Evolutionary conservation across 176 grass and related monocot genomes (phyloP).

Genomic region (Paspalum notatum): DNA sequence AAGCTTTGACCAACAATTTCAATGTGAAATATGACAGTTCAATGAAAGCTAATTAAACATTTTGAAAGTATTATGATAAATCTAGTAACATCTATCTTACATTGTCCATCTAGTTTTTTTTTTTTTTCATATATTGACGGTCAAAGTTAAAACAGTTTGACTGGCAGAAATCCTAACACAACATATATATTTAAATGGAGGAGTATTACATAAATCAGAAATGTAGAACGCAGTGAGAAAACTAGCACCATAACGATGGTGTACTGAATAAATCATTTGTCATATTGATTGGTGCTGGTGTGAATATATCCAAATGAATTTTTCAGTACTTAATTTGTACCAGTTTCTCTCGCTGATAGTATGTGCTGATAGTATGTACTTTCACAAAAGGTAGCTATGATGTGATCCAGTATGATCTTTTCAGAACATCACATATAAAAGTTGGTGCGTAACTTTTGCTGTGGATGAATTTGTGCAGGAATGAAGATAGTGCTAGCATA

Average conservation of each 20-base stretch:
- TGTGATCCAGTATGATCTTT: constrained; percentile 6
- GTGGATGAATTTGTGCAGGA: constrained; percentile 47
- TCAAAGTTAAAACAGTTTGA: constrained; percentile 10
- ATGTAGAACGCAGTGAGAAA: constrained; percentile 9
- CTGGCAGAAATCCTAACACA: background rate
- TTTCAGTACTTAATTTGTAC: constrained; percentile 33
- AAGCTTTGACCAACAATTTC: constrained; percentile 2
- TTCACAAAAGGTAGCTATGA: constrained; percentile 3
- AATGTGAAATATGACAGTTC: background rate
- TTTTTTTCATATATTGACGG: background rate
- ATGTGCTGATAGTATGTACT: constrained; percentile 1
- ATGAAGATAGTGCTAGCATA: constrained; percentile 46
- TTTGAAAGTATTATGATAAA: constrained; percentile 3
- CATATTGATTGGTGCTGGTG: constrained; percentile 17
- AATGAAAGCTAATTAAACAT: background rate
- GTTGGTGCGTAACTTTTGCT: constrained; percentile 25
- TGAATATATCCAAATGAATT: constrained; percentile 7
- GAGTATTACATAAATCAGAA: constrained; percentile 22
- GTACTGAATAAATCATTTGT: too few species aligned
- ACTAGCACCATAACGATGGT: constrained; percentile 20
- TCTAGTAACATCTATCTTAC: background rate
- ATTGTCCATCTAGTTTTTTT: background rate
- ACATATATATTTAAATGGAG: background rate
- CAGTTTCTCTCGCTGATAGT: constrained; percentile 18
- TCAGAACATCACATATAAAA: background rate